phyloP scores from a whole-genome alignment of 257 asterid species.

The Eustoma russellianum region DNA sequence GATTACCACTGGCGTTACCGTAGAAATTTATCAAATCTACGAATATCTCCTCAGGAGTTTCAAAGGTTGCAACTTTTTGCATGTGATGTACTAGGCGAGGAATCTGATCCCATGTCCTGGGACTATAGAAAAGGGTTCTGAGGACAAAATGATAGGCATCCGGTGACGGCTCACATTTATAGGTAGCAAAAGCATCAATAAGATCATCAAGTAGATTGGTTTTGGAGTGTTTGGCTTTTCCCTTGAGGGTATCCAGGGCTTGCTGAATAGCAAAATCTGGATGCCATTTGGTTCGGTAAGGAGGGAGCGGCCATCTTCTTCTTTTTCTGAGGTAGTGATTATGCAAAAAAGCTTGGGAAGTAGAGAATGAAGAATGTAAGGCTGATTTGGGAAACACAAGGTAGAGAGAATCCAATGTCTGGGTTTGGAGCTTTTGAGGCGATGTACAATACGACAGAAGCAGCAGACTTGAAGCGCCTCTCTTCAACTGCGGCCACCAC shows the following conservation, averaged over 20 bases:
- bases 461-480: no score
- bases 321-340: slow-evolving; percentile 45
- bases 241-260: slow-evolving; percentile 40
- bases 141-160: slow-evolving; percentile 47
- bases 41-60: slow-evolving; percentile 46
- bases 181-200: slow-evolving; percentile 32
- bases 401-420: not conserved
- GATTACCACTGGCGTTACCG: slow-evolving; percentile 31
- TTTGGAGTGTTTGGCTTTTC: slow-evolving; percentile 12
- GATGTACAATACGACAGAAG: no score
- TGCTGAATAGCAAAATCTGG: slow-evolving; percentile 38
- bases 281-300: slow-evolving; percentile 34
- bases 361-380: slow-evolving; percentile 17
- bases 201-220: slow-evolving; percentile 39
- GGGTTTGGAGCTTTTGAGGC: not conserved
- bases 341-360: slow-evolving; percentile 25
- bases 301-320: slow-evolving; percentile 66
- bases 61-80: slow-evolving; percentile 35
- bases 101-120: slow-evolving; percentile 21
- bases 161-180: slow-evolving; percentile 46
- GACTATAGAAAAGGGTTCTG: slow-evolving; percentile 25
- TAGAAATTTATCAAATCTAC: slow-evolving; percentile 51
- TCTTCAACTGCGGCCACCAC: no score
- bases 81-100: slow-evolving; percentile 39
- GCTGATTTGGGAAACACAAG: slow-evolving; percentile 1